Base-by-base conservation (phyloP, 306 rosid genomes). In the Comarum palustre region DNA sequence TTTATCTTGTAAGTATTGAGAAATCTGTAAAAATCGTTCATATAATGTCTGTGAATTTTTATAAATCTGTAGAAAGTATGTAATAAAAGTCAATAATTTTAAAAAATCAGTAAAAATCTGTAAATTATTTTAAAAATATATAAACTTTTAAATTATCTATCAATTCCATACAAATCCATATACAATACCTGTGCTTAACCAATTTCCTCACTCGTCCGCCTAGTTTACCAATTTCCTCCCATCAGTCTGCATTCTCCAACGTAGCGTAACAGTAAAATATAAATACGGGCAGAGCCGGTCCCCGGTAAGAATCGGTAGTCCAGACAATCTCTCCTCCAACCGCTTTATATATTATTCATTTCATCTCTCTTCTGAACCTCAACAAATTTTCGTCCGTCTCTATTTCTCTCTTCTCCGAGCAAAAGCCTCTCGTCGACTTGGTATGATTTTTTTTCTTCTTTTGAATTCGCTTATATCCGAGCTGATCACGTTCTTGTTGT, bases 241-340 rank as follows among this genome's bases (percentile, higher is more conserved):
- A 15, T 59, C 17, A 22, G 17, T 6, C 29, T 0, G 4, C 32
- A 14, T 0, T 13, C 9, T 4, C 7, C 2, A 61, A 16, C 67
- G 34, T n/a, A 3, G 0, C 47, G 46, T 36, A 38, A 38, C 27
- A 64, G 3, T 19, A 4, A 19, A 15, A 17, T n/a, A 31, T 24
- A 77, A 2, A 29, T 6, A 82, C 79, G 70, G 81, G 69, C 15
- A 48, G 48, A n/a, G 80, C 75, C 77, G 88, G 96, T 88, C 79
- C 32, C 82, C 81, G 85, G 93, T 86, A 65, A 86, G n/a, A 39
- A 38, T 52, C 77, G 83, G 25, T 27, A 60, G 86, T 75, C 83
- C 76, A 76, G 76, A 77, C 76, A 84, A 84, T 77, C 73, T 82
- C 74, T 73, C 83, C 77, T 77, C 82, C 86, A 73, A 76, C 88